phyloP scores from a whole-genome alignment of 2,329 filamentous ascomycete species.

The Colletotrichum eleusines region DNA sequence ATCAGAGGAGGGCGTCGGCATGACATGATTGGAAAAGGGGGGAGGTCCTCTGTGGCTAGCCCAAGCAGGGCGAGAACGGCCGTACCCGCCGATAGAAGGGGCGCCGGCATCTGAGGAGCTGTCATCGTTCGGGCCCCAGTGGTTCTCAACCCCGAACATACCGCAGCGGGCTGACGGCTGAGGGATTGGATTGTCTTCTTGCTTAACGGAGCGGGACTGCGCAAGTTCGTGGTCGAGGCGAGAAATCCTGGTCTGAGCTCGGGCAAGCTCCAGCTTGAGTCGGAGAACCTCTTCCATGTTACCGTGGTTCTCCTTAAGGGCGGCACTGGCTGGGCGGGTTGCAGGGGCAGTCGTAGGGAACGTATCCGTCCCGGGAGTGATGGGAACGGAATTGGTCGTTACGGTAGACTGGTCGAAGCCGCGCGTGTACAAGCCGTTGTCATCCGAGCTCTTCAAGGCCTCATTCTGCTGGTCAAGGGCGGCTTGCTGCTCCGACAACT shows the following conservation, averaged over 20 bases:
- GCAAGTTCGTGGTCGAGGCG: slow-evolving; percentile 79
- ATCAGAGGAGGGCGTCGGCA: slow-evolving; percentile 52
- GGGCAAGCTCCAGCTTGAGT: slow-evolving; percentile 77
- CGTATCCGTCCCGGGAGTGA: slow-evolving; percentile 71
- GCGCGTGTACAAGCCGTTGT: slow-evolving; percentile 51
- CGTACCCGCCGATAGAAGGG: slow-evolving; percentile 63
- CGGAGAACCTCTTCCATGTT: slow-evolving; percentile 71
- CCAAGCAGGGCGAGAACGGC: slow-evolving; percentile 69
- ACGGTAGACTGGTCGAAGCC: slow-evolving; percentile 60
- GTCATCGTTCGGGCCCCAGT: slow-evolving; percentile 68
- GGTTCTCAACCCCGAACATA: slow-evolving; percentile 51
- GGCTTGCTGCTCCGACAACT: slow-evolving; percentile 78
- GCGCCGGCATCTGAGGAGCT: slow-evolving; percentile 69
- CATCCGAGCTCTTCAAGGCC: slow-evolving; percentile 59
- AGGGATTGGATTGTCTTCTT: slow-evolving; percentile 55
- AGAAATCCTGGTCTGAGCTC: slow-evolving; percentile 77
- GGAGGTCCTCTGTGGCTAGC: slow-evolving; percentile 57
- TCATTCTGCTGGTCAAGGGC: slow-evolving; percentile 70
- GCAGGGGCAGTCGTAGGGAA: slow-evolving; percentile 62
- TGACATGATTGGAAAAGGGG: slow-evolving; percentile 47
- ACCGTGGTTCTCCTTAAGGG: slow-evolving; percentile 57
- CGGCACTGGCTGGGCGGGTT: slow-evolving; percentile 66
- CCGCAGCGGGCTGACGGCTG: slow-evolving; percentile 9
- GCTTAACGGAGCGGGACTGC: slow-evolving; percentile 70
- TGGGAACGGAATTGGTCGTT: slow-evolving; percentile 70